Evolutionary conservation across 1,284 basidiomycete genomes (phyloP), one percentile per base, ranked within the genome.

Genomic region (Rhodotorula glutinis): DNA sequence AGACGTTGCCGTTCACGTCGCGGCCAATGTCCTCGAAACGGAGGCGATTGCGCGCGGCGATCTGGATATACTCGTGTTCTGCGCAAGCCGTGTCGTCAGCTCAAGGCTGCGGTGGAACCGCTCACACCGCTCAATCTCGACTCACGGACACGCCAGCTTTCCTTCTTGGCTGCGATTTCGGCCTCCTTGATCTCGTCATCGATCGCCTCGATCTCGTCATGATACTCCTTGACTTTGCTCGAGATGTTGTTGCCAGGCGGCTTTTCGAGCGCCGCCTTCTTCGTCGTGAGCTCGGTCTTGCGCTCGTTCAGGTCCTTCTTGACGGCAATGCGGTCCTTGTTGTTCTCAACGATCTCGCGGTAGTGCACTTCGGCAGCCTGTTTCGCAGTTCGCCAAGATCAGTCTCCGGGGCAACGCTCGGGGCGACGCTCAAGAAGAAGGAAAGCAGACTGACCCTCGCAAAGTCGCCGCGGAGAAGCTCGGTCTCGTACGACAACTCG

Each of bases 191-290:
- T 54, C 55, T 62, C 51, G 16, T 53, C 55, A 0, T 60, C 58
- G 41, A 62, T 27, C 27, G 27, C 49, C 10, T 52, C 55, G 16
- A 43, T 19, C 43, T 49, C 64, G 2, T 62, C 60, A 16, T 58
- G 25, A 55, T 60, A 66, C 52, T 63, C 62, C 56, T 66, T 61
- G 21, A 61, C 64, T 43, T 54, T 61, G 47, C 21, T 16, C n/a
- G 54, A 57, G 33, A 51, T 21, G 11, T 23, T 47, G 51, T 61
- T 66, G 19, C 60, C 60, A 3, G 58, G 27, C 29, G 63, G 63
- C 52, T 57, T 57, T n/a, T 47, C 60, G 30, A 56, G 64, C 56
- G 46, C 46, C 21, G 47, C 30, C 47, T 57, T 66, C 52, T 47
- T 53, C 23, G 49, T 46, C 23, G 16, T 14, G 23, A 66, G 47